Percentiles rank a stretch among this genome's conserved stretches.
phyloP scores from a whole-genome alignment of 257 asterid species.

The Cynanchum wilfordii region DNA sequence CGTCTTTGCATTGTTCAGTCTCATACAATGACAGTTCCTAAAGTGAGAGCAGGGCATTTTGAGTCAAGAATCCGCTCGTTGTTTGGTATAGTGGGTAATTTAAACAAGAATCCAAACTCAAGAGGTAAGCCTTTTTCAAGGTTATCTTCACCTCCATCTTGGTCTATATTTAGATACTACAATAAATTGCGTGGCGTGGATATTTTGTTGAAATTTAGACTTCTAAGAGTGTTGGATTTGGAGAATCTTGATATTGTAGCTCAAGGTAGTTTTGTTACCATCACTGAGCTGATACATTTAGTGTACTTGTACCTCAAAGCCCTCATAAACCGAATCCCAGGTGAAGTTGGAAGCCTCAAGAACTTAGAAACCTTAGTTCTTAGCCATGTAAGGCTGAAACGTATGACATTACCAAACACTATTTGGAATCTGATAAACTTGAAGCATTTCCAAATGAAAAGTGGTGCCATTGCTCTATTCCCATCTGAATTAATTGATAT shows the following conservation, averaged over 20 bases:
- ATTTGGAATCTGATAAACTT: not conserved
- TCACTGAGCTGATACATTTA: not conserved
- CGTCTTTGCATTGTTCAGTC: not conserved
- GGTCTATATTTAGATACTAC: not conserved
- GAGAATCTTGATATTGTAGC: not conserved
- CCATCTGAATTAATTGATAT: not conserved
- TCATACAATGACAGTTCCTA: not conserved
- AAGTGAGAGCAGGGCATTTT: not conserved
- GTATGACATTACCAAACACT: not conserved
- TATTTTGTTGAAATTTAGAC: slow-evolving; percentile 1
- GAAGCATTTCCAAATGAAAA: not conserved
- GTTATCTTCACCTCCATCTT: too few relatives aligned
- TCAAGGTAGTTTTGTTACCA: not conserved
- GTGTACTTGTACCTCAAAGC: not conserved
- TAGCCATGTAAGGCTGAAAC: too few relatives aligned
- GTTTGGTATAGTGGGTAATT: not conserved
- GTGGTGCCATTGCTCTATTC: not conserved
- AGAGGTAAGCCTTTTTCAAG: not conserved
- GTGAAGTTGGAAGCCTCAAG: not conserved
- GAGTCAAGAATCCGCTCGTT: not conserved
- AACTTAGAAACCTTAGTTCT: not conserved
- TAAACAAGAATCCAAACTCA: not conserved
- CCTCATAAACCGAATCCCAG: not conserved
- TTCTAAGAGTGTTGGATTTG: slow-evolving; percentile 9
- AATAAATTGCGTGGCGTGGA: not conserved